Base-by-base conservation (phyloP, 768 basidiomycete species). In the Pulveroboletus sp. region DNA sequence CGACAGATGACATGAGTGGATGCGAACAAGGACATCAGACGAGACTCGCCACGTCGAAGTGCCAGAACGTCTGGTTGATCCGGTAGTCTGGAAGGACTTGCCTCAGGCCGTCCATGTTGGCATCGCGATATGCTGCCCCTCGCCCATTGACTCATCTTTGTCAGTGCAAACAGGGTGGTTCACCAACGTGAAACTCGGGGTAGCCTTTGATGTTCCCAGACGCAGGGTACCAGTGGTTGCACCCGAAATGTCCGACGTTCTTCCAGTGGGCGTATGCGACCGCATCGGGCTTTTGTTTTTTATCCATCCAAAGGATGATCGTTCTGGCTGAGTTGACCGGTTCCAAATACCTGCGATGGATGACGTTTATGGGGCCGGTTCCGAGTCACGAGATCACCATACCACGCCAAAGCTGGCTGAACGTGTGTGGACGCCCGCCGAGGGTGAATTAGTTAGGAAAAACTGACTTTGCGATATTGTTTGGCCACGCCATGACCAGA, bases 181-280 rank as follows among this genome's bases (percentile, higher is more conserved):
- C 35, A 75, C 76, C 75, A 51, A 81, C 75, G 53, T 81, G 79
- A 65, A 81, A 80, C 60, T 81, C 80, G 12, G 80, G 80, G 57
- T 71, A 79, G 10, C 74, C 78, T 52, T 77, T 74, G 6, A 75
- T 75, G 47, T 80, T 79, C 1, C 77, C 77, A 10, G 76, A 76
- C 9, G 70, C 75, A 4, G 75, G 75, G 48, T 76, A 73, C 35
- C 63, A 42, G 19, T 76, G 77, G 43, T 76, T 74, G 24, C 71
- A 75, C 8, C 75, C 75, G 49, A 74, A 77, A 48, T 74, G 69
- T 29, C 73, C 74, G 36, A 9, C 10, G 19, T 36, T 21, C 19
- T 16, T 23, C 35, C 5, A 27, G 35, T 19, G n/a, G n/a, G n/a
- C n/a, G n/a, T n/a, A n/a, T n/a, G n/a, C n/a, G n/a, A n/a, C n/a